Conservation (phyloP, 1,139 yeast genomes). For the Suhomyces coccinellae region DNA sequence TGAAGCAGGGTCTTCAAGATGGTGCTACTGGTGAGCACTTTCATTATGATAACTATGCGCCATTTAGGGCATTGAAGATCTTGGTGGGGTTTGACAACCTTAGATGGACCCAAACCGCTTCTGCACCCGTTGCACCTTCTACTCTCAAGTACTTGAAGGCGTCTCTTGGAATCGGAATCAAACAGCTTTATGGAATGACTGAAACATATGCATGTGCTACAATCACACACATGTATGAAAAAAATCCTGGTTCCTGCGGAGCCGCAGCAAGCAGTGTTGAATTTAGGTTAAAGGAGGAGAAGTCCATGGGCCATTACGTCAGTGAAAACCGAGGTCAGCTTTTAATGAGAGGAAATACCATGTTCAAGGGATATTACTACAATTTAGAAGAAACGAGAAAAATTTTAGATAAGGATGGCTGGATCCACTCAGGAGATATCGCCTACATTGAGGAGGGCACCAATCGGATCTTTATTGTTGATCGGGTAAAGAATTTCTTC, state of each 20-base stretch:
- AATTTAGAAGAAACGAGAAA: constrained; percentile 54
- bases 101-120: constrained; percentile 23
- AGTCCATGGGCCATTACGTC: constrained; percentile 59
- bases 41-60: constrained; percentile 13
- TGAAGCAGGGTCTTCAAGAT: constrained; percentile 15
- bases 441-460: constrained; percentile 27
- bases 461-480: constrained; percentile 37
- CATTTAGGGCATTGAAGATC: constrained; percentile 14
- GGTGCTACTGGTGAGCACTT: constrained; percentile 13
- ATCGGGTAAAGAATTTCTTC: constrained; percentile 46
- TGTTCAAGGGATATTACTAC: constrained; percentile 60
- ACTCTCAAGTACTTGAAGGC: constrained; percentile 22
- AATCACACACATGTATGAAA: constrained; percentile 14
- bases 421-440: constrained; percentile 46
- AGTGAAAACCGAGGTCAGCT: constrained; percentile 52
- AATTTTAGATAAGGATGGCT: constrained; percentile 60
- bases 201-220: constrained; percentile 22
- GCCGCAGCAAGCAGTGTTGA: constrained; percentile 9
- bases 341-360: constrained; percentile 66
- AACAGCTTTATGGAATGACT: constrained; percentile 24
- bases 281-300: constrained; percentile 47
- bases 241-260: constrained; percentile 22
- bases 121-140: constrained; percentile 22
- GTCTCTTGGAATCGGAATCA: constrained; percentile 19
- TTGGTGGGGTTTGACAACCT: constrained; percentile 22